phyloP scores from a whole-genome alignment of 2,329 filamentous ascomycete genomes.

The Stagonosporopsis cucurbitacearum region DNA sequence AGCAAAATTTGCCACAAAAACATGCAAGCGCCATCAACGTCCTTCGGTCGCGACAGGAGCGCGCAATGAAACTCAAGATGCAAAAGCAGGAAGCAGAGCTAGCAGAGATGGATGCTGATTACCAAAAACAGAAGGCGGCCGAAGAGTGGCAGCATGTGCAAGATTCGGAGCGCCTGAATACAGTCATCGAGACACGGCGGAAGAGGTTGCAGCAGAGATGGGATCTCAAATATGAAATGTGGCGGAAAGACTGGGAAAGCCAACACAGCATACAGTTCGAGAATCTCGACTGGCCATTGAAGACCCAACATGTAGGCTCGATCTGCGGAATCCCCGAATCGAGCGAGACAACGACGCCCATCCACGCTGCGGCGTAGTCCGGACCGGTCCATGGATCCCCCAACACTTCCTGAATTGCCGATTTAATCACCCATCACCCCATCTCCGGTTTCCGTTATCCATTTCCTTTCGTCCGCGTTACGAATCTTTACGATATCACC shows the following conservation, averaged over 20 bases:
- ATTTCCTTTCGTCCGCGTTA: slow-evolving; percentile 1
- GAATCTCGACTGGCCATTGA: slow-evolving; percentile 41
- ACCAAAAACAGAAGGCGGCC: slow-evolving; percentile 43
- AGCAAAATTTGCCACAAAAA: slow-evolving; percentile 50
- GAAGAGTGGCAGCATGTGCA: slow-evolving; percentile 42
- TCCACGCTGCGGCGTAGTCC: slow-evolving; percentile 20
- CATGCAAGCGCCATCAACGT: slow-evolving; percentile 57
- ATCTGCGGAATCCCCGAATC: slow-evolving; percentile 27
- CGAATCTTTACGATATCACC: slow-evolving; percentile 4
- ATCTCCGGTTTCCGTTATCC: slow-evolving; percentile 3
- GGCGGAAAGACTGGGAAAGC: slow-evolving; percentile 45
- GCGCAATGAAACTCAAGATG: slow-evolving; percentile 45
- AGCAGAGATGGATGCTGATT: slow-evolving; percentile 41
- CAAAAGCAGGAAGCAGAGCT: slow-evolving; percentile 52
- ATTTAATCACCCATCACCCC: slow-evolving; percentile 12
- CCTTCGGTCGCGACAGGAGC: slow-evolving; percentile 53
- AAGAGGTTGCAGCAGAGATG: slow-evolving; percentile 45
- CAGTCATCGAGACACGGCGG: slow-evolving; percentile 42
- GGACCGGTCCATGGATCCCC: slow-evolving; percentile 14
- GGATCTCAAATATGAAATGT: slow-evolving; percentile 51
- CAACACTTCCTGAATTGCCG: slow-evolving; percentile 7
- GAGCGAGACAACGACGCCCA: slow-evolving; percentile 30
- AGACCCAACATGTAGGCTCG: slow-evolving; percentile 16
- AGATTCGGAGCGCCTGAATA: slow-evolving; percentile 46
- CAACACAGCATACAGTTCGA: slow-evolving; percentile 38